Evolutionary conservation across 2,329 filamentous ascomycete species (phyloP), one percentile per base, ranked within the genome.

Genomic region (Lecanicillium sp.): DNA sequence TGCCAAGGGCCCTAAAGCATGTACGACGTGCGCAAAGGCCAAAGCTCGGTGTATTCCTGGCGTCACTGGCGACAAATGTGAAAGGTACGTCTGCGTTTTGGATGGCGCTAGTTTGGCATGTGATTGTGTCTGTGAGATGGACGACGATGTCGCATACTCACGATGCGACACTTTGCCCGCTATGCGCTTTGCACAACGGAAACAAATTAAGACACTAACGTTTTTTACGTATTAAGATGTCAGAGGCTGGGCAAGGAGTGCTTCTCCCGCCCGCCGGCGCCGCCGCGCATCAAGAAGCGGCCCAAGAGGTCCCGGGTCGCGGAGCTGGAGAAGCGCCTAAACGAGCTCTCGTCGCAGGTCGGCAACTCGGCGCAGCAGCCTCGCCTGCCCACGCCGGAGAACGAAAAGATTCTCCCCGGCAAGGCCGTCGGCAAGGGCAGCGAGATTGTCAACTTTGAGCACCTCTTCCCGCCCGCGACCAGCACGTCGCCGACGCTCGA

Each of bases 11-110:
- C 68, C 69, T 4, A 65, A 66, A 46, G 69, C 69, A 31, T 73
- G 69, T 48, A 59, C 58, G 2, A 71, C 68, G 2, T 73, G 69
- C 48, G 69, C 69, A 42, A 69, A 65, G 46, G 69, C 69, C n/a
- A 73, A 73, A 49, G 63, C 68, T 20, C 59, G 69, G 47, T 73
- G 69, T 32, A 64, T 70, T 18, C 57, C 65, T 0, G 64, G 68
- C 3, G 61, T 63, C 9, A 51, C 54, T 12, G 58, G 53, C 5
- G 55, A 58, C 39, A 66, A 67, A 39, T 73, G 69, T 46, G 69
- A 73, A 44, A 63, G 69, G 68, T 72, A 47, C 50, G 60, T 41
- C n/a, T 19, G 29, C 5, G 25, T 33, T 31, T 36, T 36, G 31
- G 29, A 30, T n/a, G n/a, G n/a, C n/a, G n/a, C n/a, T n/a, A n/a